Evolutionary conservation across 148 eudicot species (phyloP).

Genomic region (Pharnaceum exiguum): DNA sequence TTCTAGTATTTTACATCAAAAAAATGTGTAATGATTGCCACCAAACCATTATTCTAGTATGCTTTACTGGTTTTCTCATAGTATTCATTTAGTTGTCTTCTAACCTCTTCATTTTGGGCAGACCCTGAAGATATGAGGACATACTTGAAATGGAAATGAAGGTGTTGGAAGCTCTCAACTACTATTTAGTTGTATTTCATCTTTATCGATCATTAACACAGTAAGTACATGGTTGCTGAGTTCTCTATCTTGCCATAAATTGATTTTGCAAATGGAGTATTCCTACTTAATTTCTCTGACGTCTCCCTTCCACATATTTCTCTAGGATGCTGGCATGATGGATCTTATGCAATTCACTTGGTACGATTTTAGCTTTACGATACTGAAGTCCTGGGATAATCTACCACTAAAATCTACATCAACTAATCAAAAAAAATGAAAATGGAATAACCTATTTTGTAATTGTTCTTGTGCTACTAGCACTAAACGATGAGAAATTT

Average conservation of each 20-base stretch:
- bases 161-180: conserved; percentile 88
- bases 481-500: background rate
- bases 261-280: too few species aligned
- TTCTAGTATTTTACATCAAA: conserved; percentile 82
- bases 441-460: too few species aligned
- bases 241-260: background rate
- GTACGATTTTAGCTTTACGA: conserved; percentile 36
- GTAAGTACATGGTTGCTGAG: too few species aligned
- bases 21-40: conserved; percentile 54
- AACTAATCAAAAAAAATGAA: background rate
- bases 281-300: background rate
- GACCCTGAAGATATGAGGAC: conserved; percentile 72
- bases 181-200: conserved; percentile 87
- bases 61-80: background rate
- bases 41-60: conserved; percentile 1
- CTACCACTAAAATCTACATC: background rate
- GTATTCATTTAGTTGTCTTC: conserved; percentile 10
- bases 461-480: too few species aligned
- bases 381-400: background rate
- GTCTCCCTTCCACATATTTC: conserved; percentile 43
- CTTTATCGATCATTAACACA: conserved; percentile 81
- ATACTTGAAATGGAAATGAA: conserved; percentile 99
- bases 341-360: conserved; percentile 80
- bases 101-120: conserved; percentile 30
- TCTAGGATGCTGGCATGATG: conserved; percentile 93